Percentiles rank a stretch among this genome's conserved stretches.
Conservation (phyloP, 129 eudicot species). For the Flaveria linearis region DNA sequence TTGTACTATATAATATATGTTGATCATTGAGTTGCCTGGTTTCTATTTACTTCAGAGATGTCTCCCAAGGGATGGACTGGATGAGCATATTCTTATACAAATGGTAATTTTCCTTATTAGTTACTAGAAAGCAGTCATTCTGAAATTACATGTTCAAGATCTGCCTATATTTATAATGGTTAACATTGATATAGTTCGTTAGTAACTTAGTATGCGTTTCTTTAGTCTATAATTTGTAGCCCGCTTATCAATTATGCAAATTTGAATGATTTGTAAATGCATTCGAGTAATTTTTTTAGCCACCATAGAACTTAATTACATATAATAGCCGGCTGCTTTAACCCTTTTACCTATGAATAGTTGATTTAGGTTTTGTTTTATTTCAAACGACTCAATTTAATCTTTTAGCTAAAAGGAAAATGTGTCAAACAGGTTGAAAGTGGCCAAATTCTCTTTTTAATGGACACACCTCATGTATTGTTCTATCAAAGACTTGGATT, state of each 20-base stretch:
- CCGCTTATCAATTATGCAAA: constrained; percentile 11
- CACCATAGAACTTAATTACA: constrained; percentile 1
- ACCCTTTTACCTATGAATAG: not conserved
- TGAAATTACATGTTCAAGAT: not conserved
- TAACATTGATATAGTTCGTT: not conserved
- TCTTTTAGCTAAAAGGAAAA: not conserved
- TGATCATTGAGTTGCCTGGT: constrained; percentile 9
- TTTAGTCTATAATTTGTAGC: constrained; percentile 2
- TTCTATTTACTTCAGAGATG: constrained; percentile 65
- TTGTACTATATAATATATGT: not conserved
- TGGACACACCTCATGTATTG: not conserved
- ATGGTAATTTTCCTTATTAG: constrained; percentile 53
- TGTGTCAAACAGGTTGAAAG: not conserved
- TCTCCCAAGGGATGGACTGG: constrained; percentile 74
- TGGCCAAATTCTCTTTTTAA: not conserved
- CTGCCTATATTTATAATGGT: not conserved
- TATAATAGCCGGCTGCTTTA: not conserved
- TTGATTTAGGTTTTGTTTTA: not conserved
- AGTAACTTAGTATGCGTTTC: not conserved
- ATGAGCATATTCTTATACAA: constrained; percentile 84
- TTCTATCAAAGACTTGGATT: not conserved
- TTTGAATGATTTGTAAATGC: not conserved
- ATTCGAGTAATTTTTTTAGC: not conserved
- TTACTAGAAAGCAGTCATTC: not conserved
- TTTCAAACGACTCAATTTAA: not conserved